Conservation (phyloP, 2,329 filamentous ascomycete genomes). For the Penicillium freii region DNA sequence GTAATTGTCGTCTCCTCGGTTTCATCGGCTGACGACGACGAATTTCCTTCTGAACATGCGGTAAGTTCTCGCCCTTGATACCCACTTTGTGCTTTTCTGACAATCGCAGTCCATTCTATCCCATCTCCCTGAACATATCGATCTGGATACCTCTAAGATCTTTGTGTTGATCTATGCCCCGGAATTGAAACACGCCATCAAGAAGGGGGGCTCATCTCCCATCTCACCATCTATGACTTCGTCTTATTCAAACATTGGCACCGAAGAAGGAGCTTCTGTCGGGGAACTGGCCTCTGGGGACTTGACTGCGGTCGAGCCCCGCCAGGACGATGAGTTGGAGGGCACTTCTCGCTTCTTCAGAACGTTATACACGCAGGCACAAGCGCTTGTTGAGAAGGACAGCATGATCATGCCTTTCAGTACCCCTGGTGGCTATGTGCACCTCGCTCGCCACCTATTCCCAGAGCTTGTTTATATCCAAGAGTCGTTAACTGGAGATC, state of each 20-base stretch:
- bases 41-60: slow-evolving; percentile 70
- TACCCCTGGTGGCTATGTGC: slow-evolving; percentile 74
- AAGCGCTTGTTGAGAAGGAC: slow-evolving; percentile 76
- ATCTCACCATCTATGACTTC: slow-evolving; percentile 67
- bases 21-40: slow-evolving; percentile 53
- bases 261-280: slow-evolving; percentile 58
- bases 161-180: slow-evolving; percentile 91
- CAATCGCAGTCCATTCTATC: slow-evolving; percentile 72
- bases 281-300: slow-evolving; percentile 51
- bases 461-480: slow-evolving; percentile 87
- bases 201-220: slow-evolving; percentile 47
- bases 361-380: slow-evolving; percentile 75
- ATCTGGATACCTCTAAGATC: slow-evolving; percentile 70
- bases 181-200: slow-evolving; percentile 62
- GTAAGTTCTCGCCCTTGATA: slow-evolving; percentile 48
- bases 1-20: slow-evolving; percentile 81
- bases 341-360: slow-evolving; percentile 65
- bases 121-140: slow-evolving; percentile 75
- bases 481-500: slow-evolving; percentile 73
- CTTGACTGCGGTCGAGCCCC: slow-evolving; percentile 48
- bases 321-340: slow-evolving; percentile 48
- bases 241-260: slow-evolving; percentile 83
- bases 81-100: slow-evolving; percentile 10
- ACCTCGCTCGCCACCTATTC: slow-evolving; percentile 80
- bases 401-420: slow-evolving; percentile 87